Conservation (phyloP, 805 yeast species). For the Tetrapisispora phaffii region DNA sequence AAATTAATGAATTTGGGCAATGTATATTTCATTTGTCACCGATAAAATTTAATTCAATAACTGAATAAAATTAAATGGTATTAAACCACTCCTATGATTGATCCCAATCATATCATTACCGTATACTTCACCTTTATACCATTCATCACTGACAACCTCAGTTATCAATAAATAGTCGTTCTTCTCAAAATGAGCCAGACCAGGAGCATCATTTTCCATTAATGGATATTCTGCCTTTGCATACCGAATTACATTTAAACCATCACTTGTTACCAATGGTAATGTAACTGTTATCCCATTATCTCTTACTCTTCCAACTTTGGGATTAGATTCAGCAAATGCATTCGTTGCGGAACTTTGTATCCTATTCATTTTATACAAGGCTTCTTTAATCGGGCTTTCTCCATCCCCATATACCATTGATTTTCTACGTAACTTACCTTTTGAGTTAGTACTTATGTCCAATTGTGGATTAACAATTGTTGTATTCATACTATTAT, state of each 20-base stretch:
- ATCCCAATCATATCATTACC: slow-evolving; percentile 17
- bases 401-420: slow-evolving; percentile 19
- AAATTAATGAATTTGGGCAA: neutral
- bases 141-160: slow-evolving; percentile 24
- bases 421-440: slow-evolving; percentile 18
- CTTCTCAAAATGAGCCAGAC: slow-evolving; percentile 23
- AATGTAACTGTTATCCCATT: slow-evolving; percentile 26
- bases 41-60: slow-evolving; percentile 1
- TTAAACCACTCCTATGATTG: slow-evolving; percentile 17
- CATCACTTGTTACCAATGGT: slow-evolving; percentile 20
- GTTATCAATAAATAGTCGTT: slow-evolving; percentile 26
- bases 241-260: slow-evolving; percentile 22
- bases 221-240: slow-evolving; percentile 28
- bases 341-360: slow-evolving; percentile 15
- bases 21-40: neutral
- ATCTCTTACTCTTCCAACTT: slow-evolving; percentile 21
- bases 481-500: slow-evolving; percentile 7
- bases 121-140: slow-evolving; percentile 29
- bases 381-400: slow-evolving; percentile 25
- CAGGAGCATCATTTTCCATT: slow-evolving; percentile 22
- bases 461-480: slow-evolving; percentile 7
- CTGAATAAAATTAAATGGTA: slow-evolving; percentile 22
- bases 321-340: slow-evolving; percentile 10
- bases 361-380: slow-evolving; percentile 24
- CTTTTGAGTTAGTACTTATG: neutral